Evolutionary conservation across 306 rosid genomes (phyloP).

Genomic region (Fragaria nilgerrensis): DNA sequence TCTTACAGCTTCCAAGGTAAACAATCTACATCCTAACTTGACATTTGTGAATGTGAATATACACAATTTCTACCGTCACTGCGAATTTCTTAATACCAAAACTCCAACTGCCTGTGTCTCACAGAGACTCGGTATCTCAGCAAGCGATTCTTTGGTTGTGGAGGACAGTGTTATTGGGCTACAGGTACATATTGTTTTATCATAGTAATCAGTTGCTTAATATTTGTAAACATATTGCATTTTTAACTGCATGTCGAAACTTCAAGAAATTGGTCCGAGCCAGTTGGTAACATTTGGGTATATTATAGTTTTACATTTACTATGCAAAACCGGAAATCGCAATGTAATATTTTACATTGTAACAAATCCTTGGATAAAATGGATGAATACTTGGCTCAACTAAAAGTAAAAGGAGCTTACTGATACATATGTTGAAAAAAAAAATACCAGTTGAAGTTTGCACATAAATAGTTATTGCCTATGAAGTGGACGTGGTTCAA

Average conservation of each 20-base stretch:
- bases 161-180: slow-evolving; percentile 95
- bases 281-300: not conserved
- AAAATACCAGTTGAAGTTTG: slow-evolving; percentile 10
- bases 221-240: not conserved
- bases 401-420: not conserved
- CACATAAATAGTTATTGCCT: slow-evolving; percentile 7
- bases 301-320: not conserved
- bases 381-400: not conserved
- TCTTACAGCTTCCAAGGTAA: slow-evolving; percentile 72
- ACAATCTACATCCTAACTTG: not conserved
- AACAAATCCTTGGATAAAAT: not conserved
- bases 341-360: no score
- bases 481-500: slow-evolving; percentile 10
- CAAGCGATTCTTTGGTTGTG: slow-evolving; percentile 68
- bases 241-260: slow-evolving; percentile 5
- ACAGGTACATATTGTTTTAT: slow-evolving; percentile 49
- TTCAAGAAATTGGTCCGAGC: not conserved
- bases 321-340: not conserved
- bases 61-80: not conserved
- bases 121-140: slow-evolving; percentile 70
- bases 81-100: not conserved
- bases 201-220: slow-evolving; percentile 4
- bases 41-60: not conserved
- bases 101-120: slow-evolving; percentile 24
- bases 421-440: not conserved